Evolutionary conservation across 2,329 filamentous ascomycete species (phyloP).

Genomic region (Paracoccidioides lutzii): DNA sequence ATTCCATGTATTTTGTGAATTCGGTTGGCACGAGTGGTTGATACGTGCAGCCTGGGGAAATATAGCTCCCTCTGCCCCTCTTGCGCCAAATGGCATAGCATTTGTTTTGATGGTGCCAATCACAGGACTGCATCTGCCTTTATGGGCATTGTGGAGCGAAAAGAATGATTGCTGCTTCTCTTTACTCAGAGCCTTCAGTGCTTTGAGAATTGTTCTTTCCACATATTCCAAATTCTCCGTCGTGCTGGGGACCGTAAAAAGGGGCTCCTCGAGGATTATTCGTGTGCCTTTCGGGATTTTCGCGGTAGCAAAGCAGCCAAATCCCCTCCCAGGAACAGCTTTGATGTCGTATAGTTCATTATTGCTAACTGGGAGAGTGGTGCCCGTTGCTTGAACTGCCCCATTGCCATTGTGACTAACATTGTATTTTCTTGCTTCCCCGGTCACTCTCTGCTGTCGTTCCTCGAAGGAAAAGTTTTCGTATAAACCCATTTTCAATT

Average conservation of each 20-base stretch:
- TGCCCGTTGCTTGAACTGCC: not conserved
- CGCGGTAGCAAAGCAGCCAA: slow-evolving; percentile 5
- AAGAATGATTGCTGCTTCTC: slow-evolving; percentile 6
- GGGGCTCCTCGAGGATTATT: slow-evolving; percentile 5
- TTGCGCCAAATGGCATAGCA: slow-evolving; percentile 5
- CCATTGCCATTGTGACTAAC: not conserved
- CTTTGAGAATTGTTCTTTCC: not conserved
- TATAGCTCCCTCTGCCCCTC: slow-evolving; percentile 3
- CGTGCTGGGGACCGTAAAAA: slow-evolving; percentile 3
- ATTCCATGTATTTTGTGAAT: slow-evolving; percentile 8
- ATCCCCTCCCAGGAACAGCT: slow-evolving; percentile 3
- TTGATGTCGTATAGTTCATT: slow-evolving; percentile 4
- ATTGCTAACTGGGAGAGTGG: not conserved
- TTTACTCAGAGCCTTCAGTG: slow-evolving; percentile 4
- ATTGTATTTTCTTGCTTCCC: not conserved
- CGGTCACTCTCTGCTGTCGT: not conserved
- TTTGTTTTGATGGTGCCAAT: slow-evolving; percentile 7
- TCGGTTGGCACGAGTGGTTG: slow-evolving; percentile 12
- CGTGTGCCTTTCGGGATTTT: slow-evolving; percentile 7
- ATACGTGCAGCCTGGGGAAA: slow-evolving; percentile 8
- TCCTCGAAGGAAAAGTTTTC: not conserved
- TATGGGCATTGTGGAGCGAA: slow-evolving; percentile 5
- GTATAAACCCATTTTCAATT: not conserved
- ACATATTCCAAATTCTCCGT: not conserved
- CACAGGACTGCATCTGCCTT: slow-evolving; percentile 1